phyloP scores from a whole-genome alignment of 2,329 filamentous ascomycete genomes.

The Cladorrhinum sp. region DNA sequence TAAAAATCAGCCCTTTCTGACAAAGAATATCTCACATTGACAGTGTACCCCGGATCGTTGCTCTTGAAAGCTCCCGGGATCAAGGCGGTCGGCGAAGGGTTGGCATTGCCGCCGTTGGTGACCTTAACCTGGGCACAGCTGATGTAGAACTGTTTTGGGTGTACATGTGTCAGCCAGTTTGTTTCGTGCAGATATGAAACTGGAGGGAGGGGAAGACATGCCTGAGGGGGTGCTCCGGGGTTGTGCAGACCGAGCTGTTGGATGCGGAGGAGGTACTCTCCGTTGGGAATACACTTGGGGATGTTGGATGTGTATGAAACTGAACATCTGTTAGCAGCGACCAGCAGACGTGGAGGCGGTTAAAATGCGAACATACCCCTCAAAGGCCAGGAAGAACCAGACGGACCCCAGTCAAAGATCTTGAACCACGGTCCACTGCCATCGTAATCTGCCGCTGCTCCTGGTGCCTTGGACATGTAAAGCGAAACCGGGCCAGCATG shows the following conservation, averaged over 20 bases:
- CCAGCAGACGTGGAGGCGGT: too few species aligned
- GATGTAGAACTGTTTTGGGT: conserved; percentile 12
- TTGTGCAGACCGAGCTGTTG: conserved; percentile 62
- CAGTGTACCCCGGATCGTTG: conserved; percentile 43
- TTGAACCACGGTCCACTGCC: conserved; percentile 45
- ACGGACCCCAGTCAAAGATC: conserved; percentile 37
- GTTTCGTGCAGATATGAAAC: not conserved
- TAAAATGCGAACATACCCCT: too few species aligned
- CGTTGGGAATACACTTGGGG: conserved; percentile 51
- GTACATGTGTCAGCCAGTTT: not conserved
- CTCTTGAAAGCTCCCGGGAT: conserved; percentile 42
- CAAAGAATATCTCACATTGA: conserved; percentile 36
- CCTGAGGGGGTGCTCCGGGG: conserved; percentile 23
- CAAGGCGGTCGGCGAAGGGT: conserved; percentile 30
- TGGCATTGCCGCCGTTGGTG: conserved; percentile 36
- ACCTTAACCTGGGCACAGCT: conserved; percentile 35
- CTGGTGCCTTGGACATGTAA: conserved; percentile 42
- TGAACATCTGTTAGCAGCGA: too few species aligned
- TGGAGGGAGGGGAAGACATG: not conserved
- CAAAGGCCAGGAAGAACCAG: conserved; percentile 27
- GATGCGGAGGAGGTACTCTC: conserved; percentile 59
- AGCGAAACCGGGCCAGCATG: conserved; percentile 42
- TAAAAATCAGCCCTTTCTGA: not conserved
- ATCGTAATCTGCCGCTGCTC: conserved; percentile 36
- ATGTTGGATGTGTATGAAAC: conserved; percentile 42